Percentiles rank a stretch among this genome's conserved stretches.
These are phyloP conservation scores for Protomyces pachydermus DNA, from an alignment of 1,139 yeast species.

Conservation along the genomic window DNA sequence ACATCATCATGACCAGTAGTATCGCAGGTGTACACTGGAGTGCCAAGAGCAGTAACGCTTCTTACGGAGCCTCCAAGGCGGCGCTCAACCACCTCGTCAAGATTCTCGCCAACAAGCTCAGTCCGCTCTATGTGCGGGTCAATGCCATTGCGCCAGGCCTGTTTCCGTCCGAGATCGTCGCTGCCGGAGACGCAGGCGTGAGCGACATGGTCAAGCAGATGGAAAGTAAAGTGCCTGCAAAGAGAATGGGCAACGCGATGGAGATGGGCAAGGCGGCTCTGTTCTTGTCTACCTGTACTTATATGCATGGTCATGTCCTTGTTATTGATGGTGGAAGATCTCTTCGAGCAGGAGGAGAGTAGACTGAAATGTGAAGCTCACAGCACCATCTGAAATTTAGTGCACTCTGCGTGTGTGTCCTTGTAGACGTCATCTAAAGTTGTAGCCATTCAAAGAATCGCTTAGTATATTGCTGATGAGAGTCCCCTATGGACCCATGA, in stretches of 20 bases:
- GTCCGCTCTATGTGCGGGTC: conserved; percentile 31
- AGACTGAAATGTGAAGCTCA: not conserved
- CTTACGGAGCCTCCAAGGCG: conserved; percentile 32
- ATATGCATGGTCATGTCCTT: conserved; percentile 17
- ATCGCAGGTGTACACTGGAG: conserved; percentile 32
- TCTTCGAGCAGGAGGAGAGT: conserved; percentile 12
- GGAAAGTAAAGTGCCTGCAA: conserved; percentile 18
- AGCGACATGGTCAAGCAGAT: not conserved
- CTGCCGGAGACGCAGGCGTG: not conserved
- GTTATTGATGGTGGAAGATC: conserved; percentile 26
- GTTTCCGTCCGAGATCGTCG: conserved; percentile 31
- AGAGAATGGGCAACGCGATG: conserved; percentile 15
- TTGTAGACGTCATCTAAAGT: too few relatives aligned
- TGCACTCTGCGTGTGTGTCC: too few relatives aligned
- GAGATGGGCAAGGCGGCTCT: conserved; percentile 25
- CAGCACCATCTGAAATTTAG: not conserved
- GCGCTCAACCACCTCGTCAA: conserved; percentile 33
- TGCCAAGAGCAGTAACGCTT: conserved; percentile 23
- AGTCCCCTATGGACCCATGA: conserved; percentile 24
- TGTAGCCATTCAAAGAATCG: not conserved
- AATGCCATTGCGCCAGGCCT: conserved; percentile 33
- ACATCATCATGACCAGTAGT: conserved; percentile 32
- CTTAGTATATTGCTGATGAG: not conserved
- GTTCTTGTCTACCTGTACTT: conserved; percentile 14
- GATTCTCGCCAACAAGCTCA: conserved; percentile 31